A percentile compares a stretch with the other conserved stretches of the same genome.
Conservation (phyloP, 768 basidiomycete genomes). For the Kwoniella botswanensis region DNA sequence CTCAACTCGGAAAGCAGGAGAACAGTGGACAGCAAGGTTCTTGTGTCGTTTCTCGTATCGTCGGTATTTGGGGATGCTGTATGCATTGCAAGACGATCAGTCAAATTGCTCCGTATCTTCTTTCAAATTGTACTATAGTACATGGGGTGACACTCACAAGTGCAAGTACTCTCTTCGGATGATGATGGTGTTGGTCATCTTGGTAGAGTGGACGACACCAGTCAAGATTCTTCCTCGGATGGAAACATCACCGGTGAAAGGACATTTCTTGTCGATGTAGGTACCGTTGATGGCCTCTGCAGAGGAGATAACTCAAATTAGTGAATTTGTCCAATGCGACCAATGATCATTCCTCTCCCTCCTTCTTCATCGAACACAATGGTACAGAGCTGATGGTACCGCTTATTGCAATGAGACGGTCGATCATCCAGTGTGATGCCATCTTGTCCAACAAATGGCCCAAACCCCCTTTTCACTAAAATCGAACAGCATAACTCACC, state of each 20-base stretch:
- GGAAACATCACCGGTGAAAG: slow-evolving; percentile 94
- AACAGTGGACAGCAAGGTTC: slow-evolving; percentile 95
- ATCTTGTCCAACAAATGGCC: neutral
- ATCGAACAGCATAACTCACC: slow-evolving; percentile 35
- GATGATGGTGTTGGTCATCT: slow-evolving; percentile 98
- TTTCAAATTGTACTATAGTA: neutral
- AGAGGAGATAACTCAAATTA: neutral
- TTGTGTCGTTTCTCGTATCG: slow-evolving; percentile 92
- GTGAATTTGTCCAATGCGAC: too few relatives aligned
- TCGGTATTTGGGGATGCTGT: slow-evolving; percentile 99
- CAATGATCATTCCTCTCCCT: neutral
- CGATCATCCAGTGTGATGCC: neutral
- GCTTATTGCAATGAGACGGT: neutral
- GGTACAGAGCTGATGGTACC: neutral
- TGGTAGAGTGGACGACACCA: slow-evolving; percentile 95
- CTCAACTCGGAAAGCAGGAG: slow-evolving; percentile 98
- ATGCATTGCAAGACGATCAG: slow-evolving; percentile 67
- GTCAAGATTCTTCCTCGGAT: slow-evolving; percentile 99
- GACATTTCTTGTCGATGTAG: slow-evolving; percentile 99
- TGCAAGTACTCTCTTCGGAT: slow-evolving; percentile 70
- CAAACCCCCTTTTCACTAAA: neutral
- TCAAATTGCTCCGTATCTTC: neutral
- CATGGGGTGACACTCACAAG: slow-evolving; percentile 37
- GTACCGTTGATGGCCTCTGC: slow-evolving; percentile 90
- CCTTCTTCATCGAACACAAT: neutral